Conservation (phyloP, 306 rosid species). For the Vigna hirtella region DNA sequence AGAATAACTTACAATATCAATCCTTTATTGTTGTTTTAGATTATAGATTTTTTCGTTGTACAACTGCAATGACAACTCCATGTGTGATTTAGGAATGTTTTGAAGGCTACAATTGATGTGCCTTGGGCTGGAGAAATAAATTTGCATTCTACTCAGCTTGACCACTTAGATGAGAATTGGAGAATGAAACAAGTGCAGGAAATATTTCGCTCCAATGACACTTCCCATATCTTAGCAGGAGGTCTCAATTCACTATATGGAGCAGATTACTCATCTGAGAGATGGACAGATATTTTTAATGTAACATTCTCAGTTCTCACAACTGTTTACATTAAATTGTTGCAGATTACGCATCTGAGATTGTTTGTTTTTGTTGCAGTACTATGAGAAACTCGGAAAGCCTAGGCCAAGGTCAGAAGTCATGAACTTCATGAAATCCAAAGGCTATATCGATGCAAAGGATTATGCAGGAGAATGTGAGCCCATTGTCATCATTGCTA, state of each 20-base stretch:
- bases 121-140: conserved; percentile 85
- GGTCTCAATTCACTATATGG: conserved; percentile 76
- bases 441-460: conserved; percentile 75
- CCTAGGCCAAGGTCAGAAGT: conserved; percentile 82
- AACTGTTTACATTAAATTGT: neutral
- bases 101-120: conserved; percentile 82
- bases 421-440: conserved; percentile 77
- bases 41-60: neutral
- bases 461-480: conserved; percentile 82
- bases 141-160: conserved; percentile 85
- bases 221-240: conserved; percentile 83
- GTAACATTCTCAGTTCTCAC: conserved; percentile 44
- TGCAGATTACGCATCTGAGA: neutral
- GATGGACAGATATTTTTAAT: conserved; percentile 80
- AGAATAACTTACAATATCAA: too few relatives aligned
- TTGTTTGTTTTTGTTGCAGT: conserved; percentile 46
- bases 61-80: conserved; percentile 8
- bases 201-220: conserved; percentile 66
- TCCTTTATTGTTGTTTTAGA: too few relatives aligned
- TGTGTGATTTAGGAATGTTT: conserved; percentile 63
- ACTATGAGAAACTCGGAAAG: conserved; percentile 86
- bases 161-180: conserved; percentile 91
- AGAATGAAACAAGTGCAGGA: conserved; percentile 89
- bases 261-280: conserved; percentile 73
- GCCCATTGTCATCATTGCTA: conserved; percentile 85